These are phyloP conservation scores for Diaporthe longicolla DNA, from an alignment of 2,329 filamentous ascomycete species.

Conservation along the genomic window DNA sequence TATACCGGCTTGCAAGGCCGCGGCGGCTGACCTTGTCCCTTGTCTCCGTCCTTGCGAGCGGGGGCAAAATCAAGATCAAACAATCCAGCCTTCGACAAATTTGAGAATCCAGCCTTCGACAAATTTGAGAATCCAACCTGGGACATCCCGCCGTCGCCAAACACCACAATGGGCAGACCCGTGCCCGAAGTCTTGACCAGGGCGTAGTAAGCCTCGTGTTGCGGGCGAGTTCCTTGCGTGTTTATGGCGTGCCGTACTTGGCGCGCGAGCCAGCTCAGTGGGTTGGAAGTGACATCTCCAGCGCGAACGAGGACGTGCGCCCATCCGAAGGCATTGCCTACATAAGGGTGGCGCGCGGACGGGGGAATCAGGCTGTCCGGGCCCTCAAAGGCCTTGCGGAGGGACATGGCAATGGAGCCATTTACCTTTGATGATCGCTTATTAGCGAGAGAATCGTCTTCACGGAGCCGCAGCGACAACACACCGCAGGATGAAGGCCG, in stretches of 20 bases:
- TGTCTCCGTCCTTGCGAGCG: constrained; percentile 36
- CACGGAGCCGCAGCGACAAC: background rate
- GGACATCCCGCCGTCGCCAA: constrained; percentile 52
- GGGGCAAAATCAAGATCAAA: constrained; percentile 50
- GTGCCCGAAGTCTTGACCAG: constrained; percentile 45
- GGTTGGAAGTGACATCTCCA: constrained; percentile 35
- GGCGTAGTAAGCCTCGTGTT: constrained; percentile 53
- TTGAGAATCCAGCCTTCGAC: constrained; percentile 50
- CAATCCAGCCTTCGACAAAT: constrained; percentile 51
- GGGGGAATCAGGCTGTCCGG: background rate
- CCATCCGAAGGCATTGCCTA: constrained; percentile 16
- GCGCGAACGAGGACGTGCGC: constrained; percentile 12
- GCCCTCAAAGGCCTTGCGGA: background rate
- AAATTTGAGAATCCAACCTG: constrained; percentile 52
- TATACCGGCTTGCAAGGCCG: constrained; percentile 10
- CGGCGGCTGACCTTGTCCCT: background rate
- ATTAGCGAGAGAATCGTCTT: background rate
- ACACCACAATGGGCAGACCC: constrained; percentile 47
- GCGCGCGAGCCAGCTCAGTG: constrained; percentile 49
- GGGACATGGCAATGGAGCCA: constrained; percentile 1
- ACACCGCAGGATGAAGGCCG: background rate
- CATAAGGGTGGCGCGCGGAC: background rate
- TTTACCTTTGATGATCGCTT: background rate
- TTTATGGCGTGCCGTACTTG: constrained; percentile 49
- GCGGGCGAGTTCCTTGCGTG: constrained; percentile 51